phyloP scores from a whole-genome alignment of 2,329 filamentous ascomycete genomes.

The Colletotrichum sidae region DNA sequence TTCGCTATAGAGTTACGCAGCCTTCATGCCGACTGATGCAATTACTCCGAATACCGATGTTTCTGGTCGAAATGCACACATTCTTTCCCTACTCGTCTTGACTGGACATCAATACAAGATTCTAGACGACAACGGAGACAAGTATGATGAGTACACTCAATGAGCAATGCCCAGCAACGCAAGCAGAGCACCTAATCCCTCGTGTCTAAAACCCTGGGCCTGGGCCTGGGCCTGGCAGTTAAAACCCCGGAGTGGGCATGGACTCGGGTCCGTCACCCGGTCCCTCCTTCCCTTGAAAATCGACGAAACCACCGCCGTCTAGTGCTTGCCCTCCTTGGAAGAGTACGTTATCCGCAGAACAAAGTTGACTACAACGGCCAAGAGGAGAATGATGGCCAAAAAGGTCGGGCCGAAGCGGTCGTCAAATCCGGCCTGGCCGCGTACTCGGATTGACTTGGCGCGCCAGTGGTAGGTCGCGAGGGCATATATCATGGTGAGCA shows the following conservation, averaged over 20 bases:
- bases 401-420: slow-evolving; percentile 95
- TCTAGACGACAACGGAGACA: background rate
- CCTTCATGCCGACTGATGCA: slow-evolving; percentile 4
- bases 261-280: background rate
- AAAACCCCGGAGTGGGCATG: too few relatives aligned
- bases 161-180: background rate
- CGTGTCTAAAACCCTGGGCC: too few relatives aligned
- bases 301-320: slow-evolving; percentile 7
- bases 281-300: background rate
- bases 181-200: background rate
- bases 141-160: slow-evolving; percentile 1
- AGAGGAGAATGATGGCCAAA: slow-evolving; percentile 84
- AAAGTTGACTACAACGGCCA: slow-evolving; percentile 97
- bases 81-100: slow-evolving; percentile 5
- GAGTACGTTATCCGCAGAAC: slow-evolving; percentile 77
- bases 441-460: slow-evolving; percentile 88
- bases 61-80: slow-evolving; percentile 17
- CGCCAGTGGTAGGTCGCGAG: slow-evolving; percentile 97
- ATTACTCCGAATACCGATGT: slow-evolving; percentile 3
- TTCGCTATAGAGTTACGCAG: slow-evolving; percentile 19
- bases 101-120: background rate
- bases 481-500: slow-evolving; percentile 96
- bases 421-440: slow-evolving; percentile 95
- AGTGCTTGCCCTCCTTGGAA: slow-evolving; percentile 46
- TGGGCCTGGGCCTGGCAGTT: too few relatives aligned